Evolutionary conservation across 2,329 filamentous ascomycete genomes (phyloP).

Genomic region (Botryosphaeria dothidea): DNA sequence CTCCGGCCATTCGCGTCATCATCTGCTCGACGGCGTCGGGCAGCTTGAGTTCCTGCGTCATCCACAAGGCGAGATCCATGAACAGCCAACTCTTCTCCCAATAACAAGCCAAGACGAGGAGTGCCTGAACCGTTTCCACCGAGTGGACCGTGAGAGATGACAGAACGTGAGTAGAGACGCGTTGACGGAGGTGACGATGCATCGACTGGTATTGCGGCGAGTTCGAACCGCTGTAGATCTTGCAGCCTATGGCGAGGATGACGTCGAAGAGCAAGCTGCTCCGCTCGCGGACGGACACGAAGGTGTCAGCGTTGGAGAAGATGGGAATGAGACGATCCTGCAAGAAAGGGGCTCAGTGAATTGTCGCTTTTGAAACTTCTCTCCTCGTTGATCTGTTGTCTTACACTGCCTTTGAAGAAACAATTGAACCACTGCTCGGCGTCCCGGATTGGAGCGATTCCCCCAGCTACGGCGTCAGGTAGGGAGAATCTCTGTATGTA

Average conservation of each 20-base stretch:
- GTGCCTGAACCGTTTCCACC: conserved; percentile 54
- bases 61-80: conserved; percentile 51
- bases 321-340: conserved; percentile 53
- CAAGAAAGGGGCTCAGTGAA: neutral
- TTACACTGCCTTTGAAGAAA: conserved; percentile 35
- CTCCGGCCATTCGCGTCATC: conserved; percentile 32
- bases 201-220: conserved; percentile 39
- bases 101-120: conserved; percentile 55
- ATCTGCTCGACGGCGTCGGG: conserved; percentile 41
- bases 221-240: conserved; percentile 46
- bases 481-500: conserved; percentile 1
- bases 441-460: conserved; percentile 30
- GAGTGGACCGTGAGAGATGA: conserved; percentile 38
- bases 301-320: conserved; percentile 49
- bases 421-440: conserved; percentile 29
- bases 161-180: conserved; percentile 50
- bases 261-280: conserved; percentile 54
- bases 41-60: conserved; percentile 52
- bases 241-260: conserved; percentile 55
- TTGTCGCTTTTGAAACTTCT: no score
- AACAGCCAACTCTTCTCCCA: conserved; percentile 54
- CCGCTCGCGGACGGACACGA: conserved; percentile 47
- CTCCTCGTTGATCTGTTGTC: no score
- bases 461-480: conserved; percentile 28
- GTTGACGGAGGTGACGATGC: conserved; percentile 34